These are phyloP conservation scores for Botryobasidium botryosum DNA, from an alignment of 768 basidiomycete species.

Conservation along the genomic window DNA sequence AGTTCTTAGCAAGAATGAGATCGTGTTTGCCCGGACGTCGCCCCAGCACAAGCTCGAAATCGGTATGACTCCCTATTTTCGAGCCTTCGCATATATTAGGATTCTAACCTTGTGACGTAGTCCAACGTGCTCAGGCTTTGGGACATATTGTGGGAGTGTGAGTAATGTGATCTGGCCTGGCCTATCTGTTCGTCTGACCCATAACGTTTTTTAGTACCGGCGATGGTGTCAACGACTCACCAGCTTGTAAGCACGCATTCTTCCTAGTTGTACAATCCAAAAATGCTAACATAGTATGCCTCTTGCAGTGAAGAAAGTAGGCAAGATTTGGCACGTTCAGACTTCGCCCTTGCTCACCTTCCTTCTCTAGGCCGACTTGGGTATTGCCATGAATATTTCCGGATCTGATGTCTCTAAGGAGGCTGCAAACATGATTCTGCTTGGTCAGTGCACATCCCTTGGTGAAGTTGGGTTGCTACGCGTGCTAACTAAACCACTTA, in stretches of 20 bases:
- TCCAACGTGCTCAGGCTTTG: conserved; percentile 52
- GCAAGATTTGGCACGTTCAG: background rate
- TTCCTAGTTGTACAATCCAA: background rate
- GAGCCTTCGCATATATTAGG: no score
- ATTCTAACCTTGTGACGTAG: no score
- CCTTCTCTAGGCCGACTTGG: conserved; percentile 36
- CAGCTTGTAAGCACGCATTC: conserved; percentile 17
- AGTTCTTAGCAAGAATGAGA: conserved; percentile 54
- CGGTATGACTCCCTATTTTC: no score
- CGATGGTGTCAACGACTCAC: conserved; percentile 58
- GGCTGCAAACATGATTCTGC: conserved; percentile 57
- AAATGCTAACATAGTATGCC: background rate
- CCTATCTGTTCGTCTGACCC: conserved; percentile 1
- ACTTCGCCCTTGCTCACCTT: background rate
- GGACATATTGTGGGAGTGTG: conserved; percentile 60
- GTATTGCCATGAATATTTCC: conserved; percentile 61
- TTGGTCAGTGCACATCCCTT: no score
- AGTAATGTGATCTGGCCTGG: conserved; percentile 16
- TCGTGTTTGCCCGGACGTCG: conserved; percentile 55
- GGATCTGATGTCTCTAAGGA: conserved; percentile 61
- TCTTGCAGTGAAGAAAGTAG: conserved; percentile 38
- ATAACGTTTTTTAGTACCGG: conserved; percentile 30
- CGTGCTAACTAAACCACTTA: no score
- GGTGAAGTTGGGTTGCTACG: no score
- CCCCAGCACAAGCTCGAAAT: conserved; percentile 62